Conservation (phyloP, 2,329 filamentous ascomycete genomes). For the Emmonsia crescens region DNA sequence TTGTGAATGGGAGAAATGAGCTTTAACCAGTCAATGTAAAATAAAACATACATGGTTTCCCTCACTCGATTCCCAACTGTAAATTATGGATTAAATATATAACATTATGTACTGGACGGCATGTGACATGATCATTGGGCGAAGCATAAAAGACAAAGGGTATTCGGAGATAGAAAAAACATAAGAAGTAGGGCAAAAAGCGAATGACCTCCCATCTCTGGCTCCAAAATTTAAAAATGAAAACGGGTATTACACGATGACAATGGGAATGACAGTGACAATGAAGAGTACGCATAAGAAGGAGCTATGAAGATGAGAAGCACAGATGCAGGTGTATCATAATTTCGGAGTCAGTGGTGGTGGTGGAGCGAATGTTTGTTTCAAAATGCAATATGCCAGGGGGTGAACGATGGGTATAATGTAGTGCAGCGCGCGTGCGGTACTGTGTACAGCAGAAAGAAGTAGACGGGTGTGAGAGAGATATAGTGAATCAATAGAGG, state of each 20-base stretch:
- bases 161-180: not conserved
- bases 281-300: too few relatives aligned
- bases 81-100: not conserved
- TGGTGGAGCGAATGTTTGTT: not conserved
- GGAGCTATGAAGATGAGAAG: not conserved
- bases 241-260: not conserved
- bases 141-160: constrained; percentile 1
- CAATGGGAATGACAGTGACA: not conserved
- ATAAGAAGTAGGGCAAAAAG: not conserved
- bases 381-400: not conserved
- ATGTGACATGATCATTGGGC: not conserved
- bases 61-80: not conserved
- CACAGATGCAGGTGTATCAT: not conserved
- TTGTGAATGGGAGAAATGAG: not conserved
- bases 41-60: not conserved
- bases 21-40: not conserved
- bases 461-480: not conserved
- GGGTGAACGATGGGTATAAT: not conserved
- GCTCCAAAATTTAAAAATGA: not conserved
- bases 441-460: not conserved
- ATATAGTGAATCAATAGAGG: not conserved
- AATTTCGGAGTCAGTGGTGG: not conserved
- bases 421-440: not conserved
- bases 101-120: not conserved
- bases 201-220: not conserved